Base-by-base conservation (phyloP, 2,329 filamentous ascomycete genomes). In the Daldinia sp. region DNA sequence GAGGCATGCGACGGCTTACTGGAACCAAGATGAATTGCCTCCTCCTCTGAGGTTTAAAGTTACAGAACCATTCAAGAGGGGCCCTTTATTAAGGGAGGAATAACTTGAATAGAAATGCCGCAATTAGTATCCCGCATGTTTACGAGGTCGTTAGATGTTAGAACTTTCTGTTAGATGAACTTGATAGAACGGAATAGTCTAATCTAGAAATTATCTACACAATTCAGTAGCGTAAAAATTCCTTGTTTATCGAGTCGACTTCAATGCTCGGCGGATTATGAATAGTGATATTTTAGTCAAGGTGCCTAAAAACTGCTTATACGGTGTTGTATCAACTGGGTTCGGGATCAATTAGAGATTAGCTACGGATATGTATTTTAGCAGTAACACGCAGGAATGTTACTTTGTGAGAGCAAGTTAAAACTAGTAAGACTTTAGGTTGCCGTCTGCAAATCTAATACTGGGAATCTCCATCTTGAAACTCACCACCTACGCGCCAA, bases 1-100 rank as follows among this genome's bases (percentile, higher is more conserved):
- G 58, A 79, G 87, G 20, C 77, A 87, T 74, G 87, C 80, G 0
- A 85, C 82, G 62, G 74, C 81, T 7, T 77, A 84, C 74, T 87
- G 83, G 82, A 79, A 70, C 42, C 86, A 82, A 70, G 78, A 83
- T 62, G 68, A 76, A 0, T 46, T 85, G 15, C 84, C 83, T 1
- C 60, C 73, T 5, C 68, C 73, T 15, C 42, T 82, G 20, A 69
- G 79, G 0, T 82, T 81, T 33, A 64, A 75, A 67, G 74, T 77
- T 0, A 72, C 79, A 4, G 74, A 78, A 50, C 81, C 83, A 1
- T 78, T 79, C 26, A 84, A 82, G 74, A 75, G 65, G n/a, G 84
- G 83, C 0, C 75, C 76, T 23, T 69, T 80, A 23, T 63, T 81
- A 57, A 72, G 72, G 20, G 46, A 48, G 12, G 23, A 48, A 48